A percentile compares a stretch with the other conserved stretches of the same genome.
Evolutionary conservation across 352 stramenopile species (phyloP).

Genomic region (Phytophthora podocarpi): DNA sequence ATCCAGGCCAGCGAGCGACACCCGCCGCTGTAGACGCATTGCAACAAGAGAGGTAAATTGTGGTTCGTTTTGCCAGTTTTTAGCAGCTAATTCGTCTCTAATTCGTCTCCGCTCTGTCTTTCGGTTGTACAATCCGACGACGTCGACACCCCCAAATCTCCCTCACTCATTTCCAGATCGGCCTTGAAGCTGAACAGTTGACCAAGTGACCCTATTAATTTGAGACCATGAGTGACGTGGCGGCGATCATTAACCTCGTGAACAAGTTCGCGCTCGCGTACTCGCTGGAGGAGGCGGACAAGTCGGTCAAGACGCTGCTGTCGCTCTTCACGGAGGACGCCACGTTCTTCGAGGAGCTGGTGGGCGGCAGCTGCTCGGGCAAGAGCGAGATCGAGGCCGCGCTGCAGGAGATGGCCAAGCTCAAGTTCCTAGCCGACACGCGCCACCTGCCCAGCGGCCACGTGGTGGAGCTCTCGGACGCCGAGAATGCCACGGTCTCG

Average conservation of each 20-base stretch:
- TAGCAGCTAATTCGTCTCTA: conserved; percentile 11
- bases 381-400: conserved; percentile 75
- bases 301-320: conserved; percentile 70
- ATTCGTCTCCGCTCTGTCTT: conserved; percentile 20
- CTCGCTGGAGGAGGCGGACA: conserved; percentile 78
- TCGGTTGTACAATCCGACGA: conserved; percentile 9
- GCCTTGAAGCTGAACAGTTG: conserved; percentile 23
- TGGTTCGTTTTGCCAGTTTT: conserved; percentile 5
- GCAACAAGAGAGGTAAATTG: background rate
- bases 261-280: conserved; percentile 84
- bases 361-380: conserved; percentile 61
- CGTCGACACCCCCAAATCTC: background rate
- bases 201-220: background rate
- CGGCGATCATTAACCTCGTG: conserved; percentile 84
- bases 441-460: conserved; percentile 82
- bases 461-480: conserved; percentile 69
- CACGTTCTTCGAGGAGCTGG: conserved; percentile 77
- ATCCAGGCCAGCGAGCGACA: conserved; percentile 4
- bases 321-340: conserved; percentile 77
- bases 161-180: conserved; percentile 31
- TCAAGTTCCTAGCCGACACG: conserved; percentile 86
- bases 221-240: conserved; percentile 67
- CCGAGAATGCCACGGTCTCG: conserved; percentile 56
- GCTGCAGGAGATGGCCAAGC: conserved; percentile 65
- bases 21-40: conserved; percentile 8